Percentiles rank a stretch among this genome's conserved stretches.
These are phyloP conservation scores for Sphaerostilbella broomeana DNA, from an alignment of 2,329 filamentous ascomycete genomes.

Conservation along the genomic window DNA sequence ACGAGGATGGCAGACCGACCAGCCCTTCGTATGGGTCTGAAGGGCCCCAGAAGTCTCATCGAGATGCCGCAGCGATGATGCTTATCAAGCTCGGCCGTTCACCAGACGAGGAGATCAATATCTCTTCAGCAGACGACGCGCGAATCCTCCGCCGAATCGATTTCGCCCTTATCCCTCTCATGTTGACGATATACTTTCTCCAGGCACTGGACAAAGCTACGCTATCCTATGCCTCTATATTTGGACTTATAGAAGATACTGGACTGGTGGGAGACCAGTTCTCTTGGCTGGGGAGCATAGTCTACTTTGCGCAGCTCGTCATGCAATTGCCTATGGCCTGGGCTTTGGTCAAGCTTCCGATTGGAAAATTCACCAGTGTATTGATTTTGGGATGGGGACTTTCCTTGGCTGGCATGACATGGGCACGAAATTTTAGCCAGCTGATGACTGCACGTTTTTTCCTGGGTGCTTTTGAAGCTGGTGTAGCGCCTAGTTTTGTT, in stretches of 20 bases:
- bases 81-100: slow-evolving; percentile 35
- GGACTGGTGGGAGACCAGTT: slow-evolving; percentile 49
- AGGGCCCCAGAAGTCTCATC: slow-evolving; percentile 15
- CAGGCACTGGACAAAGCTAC: slow-evolving; percentile 59
- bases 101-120: slow-evolving; percentile 26
- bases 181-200: slow-evolving; percentile 56
- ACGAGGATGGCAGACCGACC: slow-evolving; percentile 8
- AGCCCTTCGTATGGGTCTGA: not conserved
- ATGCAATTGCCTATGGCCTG: slow-evolving; percentile 52
- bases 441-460: slow-evolving; percentile 49
- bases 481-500: slow-evolving; percentile 44
- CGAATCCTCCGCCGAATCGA: slow-evolving; percentile 35
- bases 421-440: slow-evolving; percentile 41
- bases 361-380: slow-evolving; percentile 54
- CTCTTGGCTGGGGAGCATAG: slow-evolving; percentile 55
- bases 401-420: slow-evolving; percentile 45
- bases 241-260: slow-evolving; percentile 54
- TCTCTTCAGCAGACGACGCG: slow-evolving; percentile 29
- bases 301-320: slow-evolving; percentile 54
- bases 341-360: slow-evolving; percentile 52
- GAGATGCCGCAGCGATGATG: slow-evolving; percentile 40
- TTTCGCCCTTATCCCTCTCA: slow-evolving; percentile 34
- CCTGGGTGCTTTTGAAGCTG: slow-evolving; percentile 50
- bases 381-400: slow-evolving; percentile 50
- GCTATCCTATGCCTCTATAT: slow-evolving; percentile 55